These are phyloP conservation scores for Elsinoe perseae DNA, from an alignment of 2,329 filamentous ascomycete genomes.

Conservation along the genomic window DNA sequence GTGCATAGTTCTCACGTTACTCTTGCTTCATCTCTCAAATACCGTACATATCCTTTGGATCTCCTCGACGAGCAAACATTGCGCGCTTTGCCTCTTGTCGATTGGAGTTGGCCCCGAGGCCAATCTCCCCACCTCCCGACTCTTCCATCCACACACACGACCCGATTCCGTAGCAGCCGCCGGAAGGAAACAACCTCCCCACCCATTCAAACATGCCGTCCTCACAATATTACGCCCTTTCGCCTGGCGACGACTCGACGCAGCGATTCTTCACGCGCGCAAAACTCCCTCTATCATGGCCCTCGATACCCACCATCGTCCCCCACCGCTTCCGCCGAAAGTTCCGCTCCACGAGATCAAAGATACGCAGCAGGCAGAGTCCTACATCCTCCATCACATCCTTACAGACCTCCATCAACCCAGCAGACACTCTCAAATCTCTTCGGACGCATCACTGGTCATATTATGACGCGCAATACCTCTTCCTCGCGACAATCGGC, in stretches of 20 bases:
- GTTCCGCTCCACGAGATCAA: constrained; percentile 53
- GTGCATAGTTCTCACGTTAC: constrained; percentile 12
- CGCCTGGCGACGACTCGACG: constrained; percentile 24
- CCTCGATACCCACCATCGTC: constrained; percentile 45
- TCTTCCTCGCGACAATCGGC: constrained; percentile 62
- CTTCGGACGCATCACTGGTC: constrained; percentile 74
- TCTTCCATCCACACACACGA: neutral
- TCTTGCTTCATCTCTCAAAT: constrained; percentile 1
- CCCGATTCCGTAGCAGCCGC: neutral
- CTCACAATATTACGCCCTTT: constrained; percentile 18
- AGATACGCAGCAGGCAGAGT: constrained; percentile 57
- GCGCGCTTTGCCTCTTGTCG: neutral
- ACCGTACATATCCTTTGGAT: neutral
- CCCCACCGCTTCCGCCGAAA: constrained; percentile 60
- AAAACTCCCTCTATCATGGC: constrained; percentile 41
- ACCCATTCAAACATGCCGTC: constrained; percentile 1
- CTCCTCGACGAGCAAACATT: neutral
- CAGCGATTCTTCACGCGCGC: constrained; percentile 36
- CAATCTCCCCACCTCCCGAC: constrained; percentile 3
- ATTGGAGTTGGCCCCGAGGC: constrained; percentile 13
- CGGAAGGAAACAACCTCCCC: too few species aligned
- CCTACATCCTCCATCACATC: constrained; percentile 65
- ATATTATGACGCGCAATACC: constrained; percentile 76
- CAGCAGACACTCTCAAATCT: constrained; percentile 65
- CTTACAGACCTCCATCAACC: constrained; percentile 75